These are phyloP conservation scores for Cryphonectria carpinicola DNA, from an alignment of 2,329 filamentous ascomycete species.

Conservation along the genomic window DNA sequence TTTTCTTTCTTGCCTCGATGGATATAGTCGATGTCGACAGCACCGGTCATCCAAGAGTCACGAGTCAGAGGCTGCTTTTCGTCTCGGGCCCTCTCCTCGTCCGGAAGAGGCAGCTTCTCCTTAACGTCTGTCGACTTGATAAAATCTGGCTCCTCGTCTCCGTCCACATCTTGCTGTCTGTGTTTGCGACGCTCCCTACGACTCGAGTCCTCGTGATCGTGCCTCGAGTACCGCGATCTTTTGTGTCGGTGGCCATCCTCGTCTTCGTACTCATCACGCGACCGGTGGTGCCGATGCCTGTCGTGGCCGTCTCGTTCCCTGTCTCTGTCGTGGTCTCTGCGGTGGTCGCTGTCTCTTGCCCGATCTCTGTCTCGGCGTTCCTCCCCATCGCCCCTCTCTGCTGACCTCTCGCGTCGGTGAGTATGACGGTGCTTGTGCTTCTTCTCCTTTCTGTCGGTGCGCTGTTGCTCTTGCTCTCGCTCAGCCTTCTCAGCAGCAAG, in stretches of 20 bases:
- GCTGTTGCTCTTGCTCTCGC: conserved; percentile 35
- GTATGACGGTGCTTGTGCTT: conserved; percentile 37
- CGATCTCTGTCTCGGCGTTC: conserved; percentile 33
- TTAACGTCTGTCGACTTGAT: conserved; percentile 52
- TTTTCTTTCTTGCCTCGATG: conserved; percentile 64
- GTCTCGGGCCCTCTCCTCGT: conserved; percentile 38
- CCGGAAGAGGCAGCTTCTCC: conserved; percentile 54
- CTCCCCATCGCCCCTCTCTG: conserved; percentile 35
- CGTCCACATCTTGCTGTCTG: conserved; percentile 32
- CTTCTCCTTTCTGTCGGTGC: conserved; percentile 35
- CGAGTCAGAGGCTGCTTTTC: conserved; percentile 57
- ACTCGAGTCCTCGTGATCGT: conserved; percentile 46
- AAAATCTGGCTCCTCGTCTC: conserved; percentile 41
- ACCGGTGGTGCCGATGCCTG: conserved; percentile 39
- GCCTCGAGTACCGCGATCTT: conserved; percentile 42
- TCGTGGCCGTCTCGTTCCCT: conserved; percentile 41
- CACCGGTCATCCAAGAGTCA: conserved; percentile 93
- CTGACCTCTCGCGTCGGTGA: conserved; percentile 36
- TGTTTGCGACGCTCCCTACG: conserved; percentile 35
- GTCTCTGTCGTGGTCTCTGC: conserved; percentile 30
- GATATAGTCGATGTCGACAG: conserved; percentile 82
- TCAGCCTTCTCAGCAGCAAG: conserved; percentile 43
- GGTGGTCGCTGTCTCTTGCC: conserved; percentile 36
- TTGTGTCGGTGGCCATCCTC: conserved; percentile 40
- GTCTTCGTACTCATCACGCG: conserved; percentile 50